phyloP scores from a whole-genome alignment of 1,139 yeast species.

The Scheffersomyces parashehatae region DNA sequence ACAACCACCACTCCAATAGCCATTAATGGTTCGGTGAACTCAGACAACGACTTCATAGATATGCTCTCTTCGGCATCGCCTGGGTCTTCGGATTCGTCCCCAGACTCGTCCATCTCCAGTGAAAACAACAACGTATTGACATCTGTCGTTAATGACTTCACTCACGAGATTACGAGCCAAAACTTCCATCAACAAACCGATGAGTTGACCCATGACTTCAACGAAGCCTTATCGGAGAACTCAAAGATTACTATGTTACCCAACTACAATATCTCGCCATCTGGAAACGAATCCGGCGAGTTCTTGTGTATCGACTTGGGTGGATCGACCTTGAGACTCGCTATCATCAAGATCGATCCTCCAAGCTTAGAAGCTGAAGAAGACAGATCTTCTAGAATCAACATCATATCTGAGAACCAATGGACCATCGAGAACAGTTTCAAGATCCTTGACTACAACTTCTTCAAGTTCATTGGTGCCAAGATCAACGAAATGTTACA shows the following conservation, averaged over 20 bases:
- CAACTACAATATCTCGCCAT: slow-evolving; percentile 41
- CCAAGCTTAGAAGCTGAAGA: slow-evolving; percentile 5
- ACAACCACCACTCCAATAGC: background rate
- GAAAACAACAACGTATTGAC: background rate
- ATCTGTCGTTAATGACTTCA: background rate
- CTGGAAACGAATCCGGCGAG: slow-evolving; percentile 44
- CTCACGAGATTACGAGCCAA: background rate
- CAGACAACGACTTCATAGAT: background rate
- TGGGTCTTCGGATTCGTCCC: background rate
- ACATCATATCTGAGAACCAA: slow-evolving; percentile 33
- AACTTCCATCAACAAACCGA: slow-evolving; percentile 9
- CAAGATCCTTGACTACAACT: slow-evolving; percentile 38
- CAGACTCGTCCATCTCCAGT: background rate
- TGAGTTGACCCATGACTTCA: slow-evolving; percentile 18
- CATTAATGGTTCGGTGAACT: background rate
- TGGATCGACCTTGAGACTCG: slow-evolving; percentile 53
- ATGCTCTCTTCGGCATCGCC: background rate
- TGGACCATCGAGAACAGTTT: slow-evolving; percentile 43
- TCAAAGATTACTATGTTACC: slow-evolving; percentile 49
- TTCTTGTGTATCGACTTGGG: slow-evolving; percentile 55
- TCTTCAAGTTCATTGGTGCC: slow-evolving; percentile 43
- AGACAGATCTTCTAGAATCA: slow-evolving; percentile 18
- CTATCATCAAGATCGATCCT: slow-evolving; percentile 40
- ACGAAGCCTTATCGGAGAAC: slow-evolving; percentile 29
- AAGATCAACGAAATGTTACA: slow-evolving; percentile 33